Evolutionary conservation across 2,329 filamentous ascomycete species (phyloP).

Genomic region (Scedosporium dehoogii): DNA sequence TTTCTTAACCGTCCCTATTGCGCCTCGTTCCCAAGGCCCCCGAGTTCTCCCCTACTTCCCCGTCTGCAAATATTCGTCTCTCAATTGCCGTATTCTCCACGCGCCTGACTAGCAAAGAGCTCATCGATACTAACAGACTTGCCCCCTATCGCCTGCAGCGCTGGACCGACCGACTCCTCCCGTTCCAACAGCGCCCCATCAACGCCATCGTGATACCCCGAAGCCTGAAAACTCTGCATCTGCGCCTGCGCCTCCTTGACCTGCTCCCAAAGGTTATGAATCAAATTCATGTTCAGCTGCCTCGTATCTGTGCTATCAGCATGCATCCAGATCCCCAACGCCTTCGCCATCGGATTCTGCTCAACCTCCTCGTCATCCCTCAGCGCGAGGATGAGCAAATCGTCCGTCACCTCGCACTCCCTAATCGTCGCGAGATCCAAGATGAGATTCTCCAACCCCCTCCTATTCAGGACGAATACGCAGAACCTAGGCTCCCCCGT

Average conservation of each 20-base stretch:
- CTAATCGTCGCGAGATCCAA: slow-evolving; percentile 51
- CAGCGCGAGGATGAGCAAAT: slow-evolving; percentile 41
- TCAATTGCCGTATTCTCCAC: slow-evolving; percentile 11
- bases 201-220: background rate
- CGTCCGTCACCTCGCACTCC: slow-evolving; percentile 52
- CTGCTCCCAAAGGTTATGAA: slow-evolving; percentile 30
- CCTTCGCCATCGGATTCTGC: slow-evolving; percentile 21
- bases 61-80: background rate
- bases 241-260: slow-evolving; percentile 13
- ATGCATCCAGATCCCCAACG: slow-evolving; percentile 47
- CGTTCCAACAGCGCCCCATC: background rate
- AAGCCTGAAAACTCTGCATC: background rate
- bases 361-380: slow-evolving; percentile 18
- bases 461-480: slow-evolving; percentile 65
- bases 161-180: slow-evolving; percentile 21
- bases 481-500: slow-evolving; percentile 33
- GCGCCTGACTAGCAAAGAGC: slow-evolving; percentile 28
- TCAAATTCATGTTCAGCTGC: slow-evolving; percentile 27
- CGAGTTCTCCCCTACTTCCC: background rate
- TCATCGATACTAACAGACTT: slow-evolving; percentile 34
- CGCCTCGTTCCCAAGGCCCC: background rate
- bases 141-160: slow-evolving; percentile 31
- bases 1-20: background rate
- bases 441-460: slow-evolving; percentile 60
- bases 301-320: slow-evolving; percentile 36